Conservation (phyloP, 108 stramenopile genomes). For the Fragilaria crotonensis region DNA sequence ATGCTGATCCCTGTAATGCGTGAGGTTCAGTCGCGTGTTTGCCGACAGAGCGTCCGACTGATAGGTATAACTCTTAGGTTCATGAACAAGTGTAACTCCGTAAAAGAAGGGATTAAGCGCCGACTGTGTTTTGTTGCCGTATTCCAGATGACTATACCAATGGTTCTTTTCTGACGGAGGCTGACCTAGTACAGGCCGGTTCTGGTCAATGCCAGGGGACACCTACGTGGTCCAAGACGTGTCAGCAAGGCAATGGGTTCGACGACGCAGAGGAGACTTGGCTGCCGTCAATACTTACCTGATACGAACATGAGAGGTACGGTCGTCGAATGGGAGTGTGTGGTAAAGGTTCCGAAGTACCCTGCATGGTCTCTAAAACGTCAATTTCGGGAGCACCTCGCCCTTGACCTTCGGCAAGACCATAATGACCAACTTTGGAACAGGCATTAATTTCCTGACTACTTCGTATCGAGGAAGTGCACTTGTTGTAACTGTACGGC, state of each 20-base stretch:
- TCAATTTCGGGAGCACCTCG: constrained; percentile 90
- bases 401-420: constrained; percentile 56
- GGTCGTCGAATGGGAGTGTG: constrained; percentile 70
- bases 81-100: constrained; percentile 69
- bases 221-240: constrained; percentile 1
- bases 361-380: constrained; percentile 87
- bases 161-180: too few species aligned
- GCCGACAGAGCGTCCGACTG: constrained; percentile 84
- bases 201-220: constrained; percentile 36
- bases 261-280: not conserved
- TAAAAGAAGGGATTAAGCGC: constrained; percentile 86
- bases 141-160: constrained; percentile 80
- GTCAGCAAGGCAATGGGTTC: not conserved
- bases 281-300: constrained; percentile 31
- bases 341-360: constrained; percentile 46
- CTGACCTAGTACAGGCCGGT: constrained; percentile 42
- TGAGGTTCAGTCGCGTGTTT: constrained; percentile 52
- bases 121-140: constrained; percentile 55
- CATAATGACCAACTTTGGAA: constrained; percentile 69
- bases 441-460: constrained; percentile 81
- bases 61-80: constrained; percentile 67
- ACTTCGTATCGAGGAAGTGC: constrained; percentile 46
- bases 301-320: constrained; percentile 78
- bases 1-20: constrained; percentile 60
- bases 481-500: constrained; percentile 86